Evolutionary conservation across 2,329 filamentous ascomycete genomes (phyloP), one percentile per base, ranked within the genome.

Genomic region (Macrophomina phaseolina): DNA sequence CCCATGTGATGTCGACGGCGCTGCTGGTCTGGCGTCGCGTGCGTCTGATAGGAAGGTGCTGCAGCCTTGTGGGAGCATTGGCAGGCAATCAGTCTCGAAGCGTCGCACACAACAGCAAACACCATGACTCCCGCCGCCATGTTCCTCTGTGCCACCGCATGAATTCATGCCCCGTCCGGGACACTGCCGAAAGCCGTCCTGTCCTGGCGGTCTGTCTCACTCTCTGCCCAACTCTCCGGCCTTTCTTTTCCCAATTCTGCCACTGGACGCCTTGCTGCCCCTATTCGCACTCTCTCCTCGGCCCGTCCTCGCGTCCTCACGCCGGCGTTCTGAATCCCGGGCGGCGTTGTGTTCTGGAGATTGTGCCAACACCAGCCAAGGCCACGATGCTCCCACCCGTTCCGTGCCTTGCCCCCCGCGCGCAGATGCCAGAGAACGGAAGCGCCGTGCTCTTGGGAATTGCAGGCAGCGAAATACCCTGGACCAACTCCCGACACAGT

Each of bases 21-120:
- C 40, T 28, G 55, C 11, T 28, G 53, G 32, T 23, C 51, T 42
- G 34, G 36, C 36, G 36, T 58, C 53, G 53, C 53, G 53, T 58
- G 53, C 53, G 53, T 36, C 53, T 34, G 55, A 60, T 60, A 60
- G 55, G 55, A 60, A 34, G 55, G 55, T n/a, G 45, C 58, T 62
- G 58, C 58, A 62, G 58, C 58, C 58, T 49, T 62, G 58, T 49
- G 32, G 45, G 42, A 49, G 42, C 58, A 62, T 62, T 62, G 58
- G 58, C 58, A 38, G 49, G 42, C 58, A 62, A 62, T 62, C 45
- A 48, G 58, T 62, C 58, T 62, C 58, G 45, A 62, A 62, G 58
- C 45, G 58, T 62, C 18, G 58, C 58, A 62, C 58, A 23, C 11
- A 32, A 42, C 16, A 11, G 23, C 28, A 58, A 16, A 16, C 55